Base-by-base conservation (phyloP, 495 filamentous ascomycete species). In the Margaritispora aquatica region DNA sequence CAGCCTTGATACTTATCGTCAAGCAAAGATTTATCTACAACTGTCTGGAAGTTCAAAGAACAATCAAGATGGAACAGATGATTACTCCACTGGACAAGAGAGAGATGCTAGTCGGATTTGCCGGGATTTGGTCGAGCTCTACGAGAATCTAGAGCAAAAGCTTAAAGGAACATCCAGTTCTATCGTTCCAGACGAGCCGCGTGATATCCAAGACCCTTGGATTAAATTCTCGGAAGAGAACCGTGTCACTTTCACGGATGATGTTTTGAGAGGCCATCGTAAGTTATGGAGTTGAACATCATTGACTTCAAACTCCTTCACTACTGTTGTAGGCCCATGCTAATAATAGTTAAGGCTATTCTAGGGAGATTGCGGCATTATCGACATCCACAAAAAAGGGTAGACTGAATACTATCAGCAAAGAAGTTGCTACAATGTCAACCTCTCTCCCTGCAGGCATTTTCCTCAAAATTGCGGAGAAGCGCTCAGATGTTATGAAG, bases 401-500 rank as follows among this genome's bases (percentile, higher is more conserved):
- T 23, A 78, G 80, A 5, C 78, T 84, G 77, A 76, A 73, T 58
- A 70, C 72, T 20, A 61, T 86, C 23, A 70, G 79, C 15, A 77
- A 75, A 1, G 82, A 87, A 60, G 47, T 84, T 31, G 70, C 78
- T 1, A 74, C 70, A 1, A 68, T 85, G 38, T 71, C 71, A 27
- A 76, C 78, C 2, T 73, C 73, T 20, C 71, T 87, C 0, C 81
- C 83, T 0, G 71, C 77, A 11, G 82, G 83, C 13, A 84, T 87
- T 57, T 86, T 80, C 60, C 72, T 87, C 29, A 77, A 77, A 21
- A 71, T 82, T 55, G 77, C 77, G 19, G 70, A 74, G 19, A 74
- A 71, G 2, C 72, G 83, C 0, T 72, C 77, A 1, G 84, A 86
- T 65, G 63, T 81, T 17, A 75, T 86, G 68, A 84, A 84, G 63